Evolutionary conservation across 176 grass and related monocot species (phyloP), one percentile per base, ranked within the genome.

Genomic region (Phoenix dactylifera): DNA sequence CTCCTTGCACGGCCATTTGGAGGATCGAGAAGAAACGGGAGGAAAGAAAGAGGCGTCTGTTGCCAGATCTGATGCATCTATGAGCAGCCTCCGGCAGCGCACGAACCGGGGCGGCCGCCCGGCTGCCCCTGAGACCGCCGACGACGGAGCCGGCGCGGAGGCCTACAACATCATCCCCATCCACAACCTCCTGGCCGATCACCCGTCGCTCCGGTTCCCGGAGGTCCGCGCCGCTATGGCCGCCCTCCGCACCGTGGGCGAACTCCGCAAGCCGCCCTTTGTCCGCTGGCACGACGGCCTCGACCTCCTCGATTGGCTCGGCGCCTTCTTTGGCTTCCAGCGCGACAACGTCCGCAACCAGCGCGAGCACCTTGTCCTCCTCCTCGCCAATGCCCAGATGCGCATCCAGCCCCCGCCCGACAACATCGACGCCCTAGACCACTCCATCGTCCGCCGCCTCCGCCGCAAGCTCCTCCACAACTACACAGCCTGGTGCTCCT

Each of bases 281-380:
- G 17, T 9, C 14, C 74, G 72, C 69, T 69, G 81, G 74, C 6
- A 52, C 5, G 16, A 1, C 51, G 58, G 74, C 67, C 58, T 83
- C 68, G 87, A 97, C 81, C 68, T 97, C 72, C 82, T 97, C 68
- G 87, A 97, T 66, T 97, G 92, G 92, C 87, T 97, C 18, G 87
- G 92, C 17, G 64, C 59, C 51, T 85, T 67, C 81, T 91, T 97
- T 66, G 92, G 92, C 14, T 97, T 97, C 83, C 92, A 97, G 80
- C 52, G 3, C 30, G 65, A 91, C 83, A 97, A 88, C 85, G 84
- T 85, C 54, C 66, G 72, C 18, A 97, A 97, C 77, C 92, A 97
- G 83, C 77, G 84, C 54, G 92, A 97, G 75, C 92, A 97, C 75
- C 92, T 97, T 52, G 86, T 97, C 16, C 87, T 97, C 51, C 80